Percentiles rank a stretch among this genome's conserved stretches.
These are phyloP conservation scores for Jackrogersella minutella DNA, from an alignment of 495 filamentous ascomycete genomes.

Conservation along the genomic window DNA sequence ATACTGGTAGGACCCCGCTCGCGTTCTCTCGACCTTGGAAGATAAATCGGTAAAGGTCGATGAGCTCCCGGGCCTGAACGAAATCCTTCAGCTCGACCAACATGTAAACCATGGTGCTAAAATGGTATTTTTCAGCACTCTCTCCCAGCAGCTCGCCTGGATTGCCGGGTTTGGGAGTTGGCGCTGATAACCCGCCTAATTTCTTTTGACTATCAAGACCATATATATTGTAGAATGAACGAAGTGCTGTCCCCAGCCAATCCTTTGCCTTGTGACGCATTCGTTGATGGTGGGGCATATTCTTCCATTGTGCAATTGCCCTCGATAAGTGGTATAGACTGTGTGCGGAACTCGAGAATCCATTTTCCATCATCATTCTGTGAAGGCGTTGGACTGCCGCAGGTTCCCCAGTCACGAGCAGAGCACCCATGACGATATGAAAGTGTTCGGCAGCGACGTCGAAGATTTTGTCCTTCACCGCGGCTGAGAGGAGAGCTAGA, in stretches of 20 bases:
- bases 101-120: conserved; percentile 63
- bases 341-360: conserved; percentile 43
- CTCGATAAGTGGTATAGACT: conserved; percentile 47
- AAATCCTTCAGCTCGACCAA: conserved; percentile 66
- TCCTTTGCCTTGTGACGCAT: conserved; percentile 21
- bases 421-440: conserved; percentile 69
- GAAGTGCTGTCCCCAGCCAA: conserved; percentile 45
- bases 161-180: conserved; percentile 18
- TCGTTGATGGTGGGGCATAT: conserved; percentile 31
- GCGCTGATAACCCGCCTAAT: conserved; percentile 38
- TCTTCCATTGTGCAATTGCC: conserved; percentile 46
- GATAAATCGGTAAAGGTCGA: conserved; percentile 58
- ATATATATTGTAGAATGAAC: conserved; percentile 41
- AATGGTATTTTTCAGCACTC: conserved; percentile 61
- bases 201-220: conserved; percentile 40
- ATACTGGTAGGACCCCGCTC: conserved; percentile 56
- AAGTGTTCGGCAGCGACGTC: conserved; percentile 74
- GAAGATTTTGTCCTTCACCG: conserved; percentile 66
- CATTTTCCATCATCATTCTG: conserved; percentile 45
- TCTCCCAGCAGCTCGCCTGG: conserved; percentile 50
- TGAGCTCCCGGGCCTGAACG: conserved; percentile 62
- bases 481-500: conserved; percentile 65
- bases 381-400: conserved; percentile 43
- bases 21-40: conserved; percentile 43
- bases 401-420: conserved; percentile 50